Evolutionary conservation across 805 yeast species (phyloP).

Genomic region (Ogataea ramenticola): DNA sequence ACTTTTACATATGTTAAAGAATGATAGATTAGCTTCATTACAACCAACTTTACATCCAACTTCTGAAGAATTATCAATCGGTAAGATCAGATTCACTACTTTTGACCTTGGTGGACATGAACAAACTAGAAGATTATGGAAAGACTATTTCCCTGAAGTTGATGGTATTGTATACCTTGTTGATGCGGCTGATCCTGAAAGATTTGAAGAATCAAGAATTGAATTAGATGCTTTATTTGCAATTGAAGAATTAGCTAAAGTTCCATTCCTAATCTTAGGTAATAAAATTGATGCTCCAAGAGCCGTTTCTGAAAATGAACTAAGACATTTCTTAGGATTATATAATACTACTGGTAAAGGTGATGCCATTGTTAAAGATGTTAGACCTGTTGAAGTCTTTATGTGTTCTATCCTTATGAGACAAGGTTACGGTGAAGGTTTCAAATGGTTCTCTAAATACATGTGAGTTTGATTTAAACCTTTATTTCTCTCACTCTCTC

Average conservation of each 20-base stretch:
- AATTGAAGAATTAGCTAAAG: constrained; percentile 83
- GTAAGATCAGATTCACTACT: constrained; percentile 93
- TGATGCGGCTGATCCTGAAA: constrained; percentile 94
- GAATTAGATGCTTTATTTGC: constrained; percentile 90
- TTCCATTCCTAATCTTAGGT: constrained; percentile 91
- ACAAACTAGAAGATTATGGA: constrained; percentile 99
- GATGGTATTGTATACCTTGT: constrained; percentile 94
- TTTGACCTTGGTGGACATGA: constrained; percentile 98
- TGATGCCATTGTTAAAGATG: constrained; percentile 55
- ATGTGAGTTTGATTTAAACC: constrained; percentile 38
- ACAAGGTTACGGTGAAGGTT: constrained; percentile 97
- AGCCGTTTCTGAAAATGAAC: constrained; percentile 92
- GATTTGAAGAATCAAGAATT: constrained; percentile 90
- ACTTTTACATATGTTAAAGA: constrained; percentile 74
- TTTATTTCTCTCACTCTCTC: not conserved
- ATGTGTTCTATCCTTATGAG: constrained; percentile 99
- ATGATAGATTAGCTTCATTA: constrained; percentile 94
- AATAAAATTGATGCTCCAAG: constrained; percentile 92
- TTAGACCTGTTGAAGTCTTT: constrained; percentile 90
- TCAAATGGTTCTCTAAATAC: constrained; percentile 96
- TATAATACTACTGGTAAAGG: constrained; percentile 89
- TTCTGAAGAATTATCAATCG: constrained; percentile 95
- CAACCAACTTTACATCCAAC: constrained; percentile 99
- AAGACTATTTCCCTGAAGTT: constrained; percentile 98
- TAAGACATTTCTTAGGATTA: constrained; percentile 84